Evolutionary conservation across 2,329 filamentous ascomycete species (phyloP).

Genomic region (Berkeleyomyces rouxiae): DNA sequence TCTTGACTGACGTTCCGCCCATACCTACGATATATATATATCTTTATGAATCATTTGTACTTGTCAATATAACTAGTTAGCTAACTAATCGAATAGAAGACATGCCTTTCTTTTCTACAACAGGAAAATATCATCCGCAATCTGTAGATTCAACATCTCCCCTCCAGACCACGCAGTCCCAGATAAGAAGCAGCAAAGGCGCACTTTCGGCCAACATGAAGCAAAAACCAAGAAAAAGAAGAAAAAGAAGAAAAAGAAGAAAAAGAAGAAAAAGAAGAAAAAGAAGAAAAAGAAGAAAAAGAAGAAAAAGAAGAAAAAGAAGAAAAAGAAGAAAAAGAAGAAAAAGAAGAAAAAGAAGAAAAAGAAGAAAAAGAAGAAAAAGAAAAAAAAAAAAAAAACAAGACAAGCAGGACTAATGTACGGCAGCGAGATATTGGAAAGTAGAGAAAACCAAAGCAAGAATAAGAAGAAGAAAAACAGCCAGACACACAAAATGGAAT

Average conservation of each 20-base stretch:
- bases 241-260: constrained; percentile 6
- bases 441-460: too few species aligned
- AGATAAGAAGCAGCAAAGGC: neutral
- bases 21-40: neutral
- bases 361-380: constrained; percentile 10
- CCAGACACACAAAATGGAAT: constrained; percentile 12
- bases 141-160: too few species aligned
- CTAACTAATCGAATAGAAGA: too few species aligned
- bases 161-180: neutral
- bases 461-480: neutral
- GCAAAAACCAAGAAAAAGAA: neutral
- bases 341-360: neutral
- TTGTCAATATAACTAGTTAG: too few species aligned
- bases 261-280: constrained; percentile 13
- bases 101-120: too few species aligned
- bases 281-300: constrained; percentile 13
- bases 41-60: too few species aligned
- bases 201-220: neutral
- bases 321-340: neutral
- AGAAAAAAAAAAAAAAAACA: constrained; percentile 2
- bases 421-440: too few species aligned
- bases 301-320: constrained; percentile 1
- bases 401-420: too few species aligned
- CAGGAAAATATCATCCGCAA: too few species aligned
- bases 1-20: neutral